Evolutionary conservation across 139 green algal species (phyloP).

Genomic region (Tetraselmis striata): DNA sequence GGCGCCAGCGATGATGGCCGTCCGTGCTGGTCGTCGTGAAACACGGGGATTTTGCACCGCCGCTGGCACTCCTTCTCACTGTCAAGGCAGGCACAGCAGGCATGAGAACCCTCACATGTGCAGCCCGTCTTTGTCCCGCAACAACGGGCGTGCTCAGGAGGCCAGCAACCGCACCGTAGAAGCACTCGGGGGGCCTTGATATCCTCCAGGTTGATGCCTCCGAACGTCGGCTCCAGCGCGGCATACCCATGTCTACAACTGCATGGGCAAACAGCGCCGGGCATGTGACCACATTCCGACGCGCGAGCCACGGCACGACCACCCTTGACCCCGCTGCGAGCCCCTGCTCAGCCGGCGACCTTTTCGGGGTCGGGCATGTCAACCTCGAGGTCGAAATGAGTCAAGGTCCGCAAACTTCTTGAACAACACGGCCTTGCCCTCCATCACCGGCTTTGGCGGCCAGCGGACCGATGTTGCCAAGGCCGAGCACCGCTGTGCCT

Average conservation of each 20-base stretch:
- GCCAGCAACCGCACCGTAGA: constrained; percentile 16
- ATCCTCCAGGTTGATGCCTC: constrained; percentile 43
- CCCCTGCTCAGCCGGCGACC: background rate
- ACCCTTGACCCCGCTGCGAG: background rate
- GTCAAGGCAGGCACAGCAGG: background rate
- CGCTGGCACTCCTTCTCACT: constrained; percentile 27
- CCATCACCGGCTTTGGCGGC: constrained; percentile 44
- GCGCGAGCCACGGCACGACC: background rate
- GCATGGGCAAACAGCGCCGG: too few species aligned
- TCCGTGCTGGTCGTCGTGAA: constrained; percentile 36
- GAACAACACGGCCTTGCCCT: constrained; percentile 47
- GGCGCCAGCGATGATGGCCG: constrained; percentile 35
- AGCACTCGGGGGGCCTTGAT: constrained; percentile 47
- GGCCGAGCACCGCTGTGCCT: constrained; percentile 34
- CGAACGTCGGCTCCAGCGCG: constrained; percentile 33
- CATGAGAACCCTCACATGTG: background rate
- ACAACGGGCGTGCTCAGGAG: too few species aligned
- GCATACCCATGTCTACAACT: too few species aligned
- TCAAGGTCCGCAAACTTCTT: constrained; percentile 49
- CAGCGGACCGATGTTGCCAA: constrained; percentile 35
- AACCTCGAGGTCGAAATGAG: constrained; percentile 36
- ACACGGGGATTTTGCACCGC: constrained; percentile 32
- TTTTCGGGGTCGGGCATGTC: constrained; percentile 15
- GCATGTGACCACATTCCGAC: background rate
- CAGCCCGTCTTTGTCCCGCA: too few species aligned